These are phyloP conservation scores for Pyronema omphalodes DNA, from an alignment of 495 filamentous ascomycete species.

Conservation along the genomic window DNA sequence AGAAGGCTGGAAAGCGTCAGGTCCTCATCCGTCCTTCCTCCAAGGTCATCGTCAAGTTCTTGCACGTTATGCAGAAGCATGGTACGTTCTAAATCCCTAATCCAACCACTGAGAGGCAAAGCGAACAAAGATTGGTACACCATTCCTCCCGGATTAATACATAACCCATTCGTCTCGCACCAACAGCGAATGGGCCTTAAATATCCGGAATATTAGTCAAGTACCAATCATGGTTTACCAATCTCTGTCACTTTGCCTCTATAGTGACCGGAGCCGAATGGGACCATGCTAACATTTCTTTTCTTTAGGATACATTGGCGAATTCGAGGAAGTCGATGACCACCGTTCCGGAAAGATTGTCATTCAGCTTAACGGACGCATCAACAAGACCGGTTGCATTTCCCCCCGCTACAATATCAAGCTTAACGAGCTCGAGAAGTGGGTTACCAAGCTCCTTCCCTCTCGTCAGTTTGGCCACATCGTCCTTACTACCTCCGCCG, in stretches of 20 bases:
- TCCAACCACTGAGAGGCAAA: constrained; percentile 12
- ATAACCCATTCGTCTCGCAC: constrained; percentile 73
- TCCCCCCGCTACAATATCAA: constrained; percentile 96
- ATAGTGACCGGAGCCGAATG: background rate
- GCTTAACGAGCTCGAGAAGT: constrained; percentile 92
- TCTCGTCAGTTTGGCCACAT: constrained; percentile 99
- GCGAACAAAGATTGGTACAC: background rate
- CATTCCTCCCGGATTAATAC: constrained; percentile 65
- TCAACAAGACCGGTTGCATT: constrained; percentile 99
- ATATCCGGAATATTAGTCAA: constrained; percentile 81
- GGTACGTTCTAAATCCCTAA: constrained; percentile 43
- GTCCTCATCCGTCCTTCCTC: constrained; percentile 88
- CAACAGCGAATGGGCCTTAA: constrained; percentile 93
- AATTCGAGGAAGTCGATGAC: constrained; percentile 99
- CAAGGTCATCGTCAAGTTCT: constrained; percentile 99
- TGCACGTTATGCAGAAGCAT: constrained; percentile 95
- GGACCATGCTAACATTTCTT: constrained; percentile 7
- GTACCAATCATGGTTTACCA: constrained; percentile 48
- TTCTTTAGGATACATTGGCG: constrained; percentile 80
- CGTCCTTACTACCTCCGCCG: constrained; percentile 92
- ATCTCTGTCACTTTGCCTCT: background rate
- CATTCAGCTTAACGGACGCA: constrained; percentile 77
- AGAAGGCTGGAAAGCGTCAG: constrained; percentile 96
- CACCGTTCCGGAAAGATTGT: constrained; percentile 97
- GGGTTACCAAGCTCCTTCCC: constrained; percentile 93